These are phyloP conservation scores for Penicillium sp. DNA, from an alignment of 2,329 filamentous ascomycete species.

Conservation along the genomic window DNA sequence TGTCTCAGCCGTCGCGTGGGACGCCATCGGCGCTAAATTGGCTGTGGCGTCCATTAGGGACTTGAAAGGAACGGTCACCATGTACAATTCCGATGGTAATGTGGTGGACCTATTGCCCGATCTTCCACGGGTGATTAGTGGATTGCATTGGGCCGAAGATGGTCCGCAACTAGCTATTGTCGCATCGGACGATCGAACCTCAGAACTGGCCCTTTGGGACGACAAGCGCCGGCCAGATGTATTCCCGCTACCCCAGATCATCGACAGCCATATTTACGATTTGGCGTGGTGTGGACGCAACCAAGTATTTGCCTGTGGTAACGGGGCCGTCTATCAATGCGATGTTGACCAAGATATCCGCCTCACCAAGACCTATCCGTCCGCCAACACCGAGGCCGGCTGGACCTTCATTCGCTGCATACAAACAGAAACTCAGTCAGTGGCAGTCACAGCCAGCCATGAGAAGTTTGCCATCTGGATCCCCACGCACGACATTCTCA, in stretches of 20 bases:
- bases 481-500: conserved; percentile 43
- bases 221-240: conserved; percentile 37
- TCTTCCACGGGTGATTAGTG: conserved; percentile 44
- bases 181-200: conserved; percentile 42
- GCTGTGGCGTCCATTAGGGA: conserved; percentile 48
- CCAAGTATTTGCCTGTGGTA: conserved; percentile 41
- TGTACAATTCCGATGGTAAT: conserved; percentile 45
- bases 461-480: conserved; percentile 43
- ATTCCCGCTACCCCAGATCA: conserved; percentile 35
- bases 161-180: conserved; percentile 43
- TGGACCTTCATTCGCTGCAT: conserved; percentile 45
- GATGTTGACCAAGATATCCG: conserved; percentile 39
- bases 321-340: conserved; percentile 41
- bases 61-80: conserved; percentile 43
- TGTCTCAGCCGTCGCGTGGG: conserved; percentile 48
- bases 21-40: conserved; percentile 43
- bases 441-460: conserved; percentile 42
- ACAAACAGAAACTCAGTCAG: conserved; percentile 25
- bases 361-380: conserved; percentile 35
- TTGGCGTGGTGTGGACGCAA: conserved; percentile 42
- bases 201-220: conserved; percentile 47
- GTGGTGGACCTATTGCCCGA: conserved; percentile 47
- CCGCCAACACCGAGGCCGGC: conserved; percentile 27
- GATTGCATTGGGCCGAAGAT: conserved; percentile 42
- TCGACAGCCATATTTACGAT: conserved; percentile 43